Percentiles rank a stretch among this genome's conserved stretches.
phyloP scores from a whole-genome alignment of 208 protist genomes.

The Sergeia podlipaevii region DNA sequence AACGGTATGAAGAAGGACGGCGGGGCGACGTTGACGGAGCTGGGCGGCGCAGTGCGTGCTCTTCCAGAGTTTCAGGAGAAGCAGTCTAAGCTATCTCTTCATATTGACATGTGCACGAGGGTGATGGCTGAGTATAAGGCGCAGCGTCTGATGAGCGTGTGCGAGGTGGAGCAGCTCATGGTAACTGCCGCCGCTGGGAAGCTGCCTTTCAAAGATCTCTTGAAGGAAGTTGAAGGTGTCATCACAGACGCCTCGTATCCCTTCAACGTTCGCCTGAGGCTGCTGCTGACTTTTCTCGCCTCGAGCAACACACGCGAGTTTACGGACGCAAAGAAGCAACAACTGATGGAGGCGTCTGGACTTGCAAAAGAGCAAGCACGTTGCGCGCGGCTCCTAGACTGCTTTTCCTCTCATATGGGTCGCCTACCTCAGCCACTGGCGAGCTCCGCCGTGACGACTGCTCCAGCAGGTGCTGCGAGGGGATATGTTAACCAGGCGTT shows the following conservation, averaged over 20 bases:
- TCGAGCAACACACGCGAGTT: slow-evolving; percentile 50
- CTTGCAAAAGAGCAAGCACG: slow-evolving; percentile 32
- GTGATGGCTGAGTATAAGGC: slow-evolving; percentile 59
- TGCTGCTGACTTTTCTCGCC: slow-evolving; percentile 51
- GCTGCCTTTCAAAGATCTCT: slow-evolving; percentile 46
- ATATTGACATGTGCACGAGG: slow-evolving; percentile 81
- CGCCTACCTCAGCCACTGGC: slow-evolving; percentile 25
- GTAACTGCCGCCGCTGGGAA: slow-evolving; percentile 31
- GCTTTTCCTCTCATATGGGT: slow-evolving; percentile 32
- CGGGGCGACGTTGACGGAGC: slow-evolving; percentile 22
- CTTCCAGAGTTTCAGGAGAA: slow-evolving; percentile 70
- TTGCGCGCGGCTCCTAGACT: slow-evolving; percentile 29
- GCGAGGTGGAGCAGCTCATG: slow-evolving; percentile 72
- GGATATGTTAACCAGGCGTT: slow-evolving; percentile 48
- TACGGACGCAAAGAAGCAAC: slow-evolving; percentile 53
- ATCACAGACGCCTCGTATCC: slow-evolving; percentile 40
- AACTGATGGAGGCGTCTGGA: slow-evolving; percentile 49
- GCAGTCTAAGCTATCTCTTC: slow-evolving; percentile 68
- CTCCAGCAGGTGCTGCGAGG: slow-evolving; percentile 7
- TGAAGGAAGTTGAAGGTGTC: slow-evolving; percentile 35
- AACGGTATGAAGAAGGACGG: slow-evolving; percentile 19
- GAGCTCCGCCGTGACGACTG: neutral
- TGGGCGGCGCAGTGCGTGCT: slow-evolving; percentile 56
- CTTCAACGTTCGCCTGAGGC: slow-evolving; percentile 38
- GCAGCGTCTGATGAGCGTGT: slow-evolving; percentile 46